phyloP scores from a whole-genome alignment of 345 rosid species.

The Salix brachista region DNA sequence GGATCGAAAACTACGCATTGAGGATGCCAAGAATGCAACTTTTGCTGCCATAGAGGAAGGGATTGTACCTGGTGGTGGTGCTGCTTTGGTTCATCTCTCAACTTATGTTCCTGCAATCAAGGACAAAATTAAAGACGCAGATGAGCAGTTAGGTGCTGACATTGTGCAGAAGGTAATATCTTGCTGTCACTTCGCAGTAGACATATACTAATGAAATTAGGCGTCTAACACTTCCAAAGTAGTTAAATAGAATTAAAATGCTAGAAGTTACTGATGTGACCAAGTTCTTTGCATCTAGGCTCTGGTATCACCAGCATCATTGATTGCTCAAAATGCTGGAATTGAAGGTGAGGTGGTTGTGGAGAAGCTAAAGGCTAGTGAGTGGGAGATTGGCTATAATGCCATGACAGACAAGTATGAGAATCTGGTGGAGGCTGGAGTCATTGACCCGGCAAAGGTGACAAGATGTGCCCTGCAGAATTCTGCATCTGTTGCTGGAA shows the following conservation, averaged over 20 bases:
- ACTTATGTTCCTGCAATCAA: constrained; percentile 60
- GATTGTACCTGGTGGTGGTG: constrained; percentile 95
- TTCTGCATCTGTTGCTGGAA: constrained; percentile 92
- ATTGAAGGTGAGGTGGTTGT: constrained; percentile 95
- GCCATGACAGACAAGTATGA: constrained; percentile 88
- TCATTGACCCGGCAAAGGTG: constrained; percentile 95
- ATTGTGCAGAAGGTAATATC: constrained; percentile 81
- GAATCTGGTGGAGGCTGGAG: constrained; percentile 83
- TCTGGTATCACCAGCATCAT: constrained; percentile 73
- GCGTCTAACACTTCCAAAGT: not conserved
- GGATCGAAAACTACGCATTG: constrained; percentile 86
- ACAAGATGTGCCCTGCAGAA: constrained; percentile 91
- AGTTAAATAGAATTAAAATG: not conserved
- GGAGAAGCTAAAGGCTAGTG: constrained; percentile 64
- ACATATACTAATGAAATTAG: too few species aligned
- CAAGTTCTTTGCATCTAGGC: constrained; percentile 43
- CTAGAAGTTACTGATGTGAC: not conserved
- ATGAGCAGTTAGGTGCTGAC: constrained; percentile 88
- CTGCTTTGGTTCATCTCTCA: constrained; percentile 86
- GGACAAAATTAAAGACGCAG: constrained; percentile 71
- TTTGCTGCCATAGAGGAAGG: constrained; percentile 99
- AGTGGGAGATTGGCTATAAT: constrained; percentile 93
- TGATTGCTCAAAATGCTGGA: constrained; percentile 95
- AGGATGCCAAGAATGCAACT: constrained; percentile 96
- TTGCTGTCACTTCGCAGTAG: not conserved